Evolutionary conservation across 73 alveolate genomes (phyloP).

Genomic region (Breviolum minutum): DNA sequence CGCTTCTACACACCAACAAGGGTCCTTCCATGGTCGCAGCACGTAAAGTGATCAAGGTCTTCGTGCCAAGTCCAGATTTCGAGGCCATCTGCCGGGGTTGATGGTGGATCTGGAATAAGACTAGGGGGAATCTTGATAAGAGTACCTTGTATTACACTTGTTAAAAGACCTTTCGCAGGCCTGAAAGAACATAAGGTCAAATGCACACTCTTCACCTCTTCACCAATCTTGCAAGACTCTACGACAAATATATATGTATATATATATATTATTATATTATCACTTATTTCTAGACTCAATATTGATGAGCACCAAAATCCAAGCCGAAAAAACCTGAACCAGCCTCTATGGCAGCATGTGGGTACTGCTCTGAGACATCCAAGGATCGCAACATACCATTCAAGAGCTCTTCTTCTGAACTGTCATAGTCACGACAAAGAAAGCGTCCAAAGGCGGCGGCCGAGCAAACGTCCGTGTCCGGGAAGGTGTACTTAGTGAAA

Average conservation of each 20-base stretch:
- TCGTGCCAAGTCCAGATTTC: slow-evolving; percentile 20
- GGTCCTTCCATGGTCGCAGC: not conserved
- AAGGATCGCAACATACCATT: slow-evolving; percentile 10
- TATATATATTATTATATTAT: no score
- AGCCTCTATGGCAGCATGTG: not conserved
- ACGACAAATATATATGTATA: no score
- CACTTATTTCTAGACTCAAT: no score
- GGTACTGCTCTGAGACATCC: slow-evolving; percentile 39
- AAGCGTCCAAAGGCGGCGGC: slow-evolving; percentile 42
- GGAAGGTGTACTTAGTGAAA: slow-evolving; percentile 16
- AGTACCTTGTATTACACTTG: no score
- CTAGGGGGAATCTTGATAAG: no score
- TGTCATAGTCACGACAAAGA: slow-evolving; percentile 52
- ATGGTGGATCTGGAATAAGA: not conserved
- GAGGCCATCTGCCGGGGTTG: slow-evolving; percentile 34
- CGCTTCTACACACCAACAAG: not conserved
- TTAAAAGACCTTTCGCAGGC: no score
- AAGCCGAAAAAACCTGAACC: not conserved
- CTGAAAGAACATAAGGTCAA: no score
- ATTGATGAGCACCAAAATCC: no score
- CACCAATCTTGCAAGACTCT: no score
- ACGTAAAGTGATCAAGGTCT: slow-evolving; percentile 24
- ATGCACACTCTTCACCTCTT: no score
- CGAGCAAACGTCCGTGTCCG: slow-evolving; percentile 37
- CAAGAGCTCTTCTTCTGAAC: slow-evolving; percentile 27